Conservation (phyloP, 352 stramenopile species). For the Globisporangium nodosum region DNA sequence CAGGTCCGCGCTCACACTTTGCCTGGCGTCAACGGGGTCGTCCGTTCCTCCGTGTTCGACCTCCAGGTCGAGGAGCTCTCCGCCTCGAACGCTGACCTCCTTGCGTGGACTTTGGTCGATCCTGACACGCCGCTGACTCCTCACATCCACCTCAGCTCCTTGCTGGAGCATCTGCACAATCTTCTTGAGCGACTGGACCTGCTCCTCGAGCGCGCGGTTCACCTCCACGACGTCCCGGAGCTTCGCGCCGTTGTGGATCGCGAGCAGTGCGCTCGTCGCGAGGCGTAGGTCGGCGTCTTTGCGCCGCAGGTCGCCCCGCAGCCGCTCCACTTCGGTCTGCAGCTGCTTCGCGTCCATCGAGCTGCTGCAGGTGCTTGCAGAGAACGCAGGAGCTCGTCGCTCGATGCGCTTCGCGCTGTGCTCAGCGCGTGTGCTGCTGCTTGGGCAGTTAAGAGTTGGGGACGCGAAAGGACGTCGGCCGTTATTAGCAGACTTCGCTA, state of each 20-base stretch:
- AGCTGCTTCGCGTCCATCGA: constrained; percentile 12
- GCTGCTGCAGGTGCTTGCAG: neutral
- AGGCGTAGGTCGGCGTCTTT: constrained; percentile 23
- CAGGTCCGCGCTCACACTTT: constrained; percentile 1
- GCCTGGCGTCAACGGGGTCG: constrained; percentile 2
- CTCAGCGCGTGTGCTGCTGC: too few species aligned
- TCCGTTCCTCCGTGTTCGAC: neutral
- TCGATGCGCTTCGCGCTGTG: too few species aligned
- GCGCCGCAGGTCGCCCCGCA: constrained; percentile 21
- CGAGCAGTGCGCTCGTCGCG: constrained; percentile 12
- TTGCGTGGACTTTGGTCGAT: constrained; percentile 2
- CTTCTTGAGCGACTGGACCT: constrained; percentile 40
- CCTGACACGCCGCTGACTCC: neutral
- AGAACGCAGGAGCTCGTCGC: too few species aligned
- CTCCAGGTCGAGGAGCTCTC: constrained; percentile 3
- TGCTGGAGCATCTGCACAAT: constrained; percentile 20
- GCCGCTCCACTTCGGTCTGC: constrained; percentile 23
- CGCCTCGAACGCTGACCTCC: neutral
- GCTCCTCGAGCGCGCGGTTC: constrained; percentile 40
- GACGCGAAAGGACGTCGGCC: too few species aligned
- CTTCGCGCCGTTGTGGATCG: constrained; percentile 18
- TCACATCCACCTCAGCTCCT: neutral
- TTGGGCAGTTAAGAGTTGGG: too few species aligned
- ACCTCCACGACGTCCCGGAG: constrained; percentile 38
- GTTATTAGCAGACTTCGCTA: too few species aligned